Base-by-base conservation (phyloP, 2,329 filamentous ascomycete species). In the Aspergillus fumigatus region DNA sequence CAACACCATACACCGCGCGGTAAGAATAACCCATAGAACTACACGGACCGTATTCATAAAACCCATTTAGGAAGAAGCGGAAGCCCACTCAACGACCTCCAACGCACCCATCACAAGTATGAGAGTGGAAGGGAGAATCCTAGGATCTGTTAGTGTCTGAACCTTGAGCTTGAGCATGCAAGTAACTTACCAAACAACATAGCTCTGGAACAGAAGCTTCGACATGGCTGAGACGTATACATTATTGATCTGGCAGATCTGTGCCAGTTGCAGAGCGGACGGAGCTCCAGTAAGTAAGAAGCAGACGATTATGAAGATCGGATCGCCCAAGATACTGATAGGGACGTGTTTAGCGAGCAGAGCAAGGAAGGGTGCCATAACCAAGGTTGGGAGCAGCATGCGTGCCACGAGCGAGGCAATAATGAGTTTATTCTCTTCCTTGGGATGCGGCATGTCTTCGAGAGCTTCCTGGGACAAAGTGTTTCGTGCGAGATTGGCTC, bases 181-280 rank as follows among this genome's bases (percentile, higher is more conserved):
- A 52, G 2, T 45, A 1, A 80, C 86, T 76, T 79, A 90, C 90
- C 92, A 96, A 61, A 97, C 87, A 58, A 99, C 91, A 70, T 96
- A 96, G 77, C 93, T 97, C 79, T 97, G 93, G 79, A 97, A 96
- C 51, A 97, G 77, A 55, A 99, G 82, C 72, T 86, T 89, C 60
- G 90, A 89, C 92, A 99, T 97, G 50, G 94, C 91, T 19, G 88
- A 86, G 80, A 97, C 93, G 73, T 91, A 99, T 9, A 99, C 94
- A 61, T 88, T 88, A 75, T 99, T 99, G 77, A 97, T 89, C 81
- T 97, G 94, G 77, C 94, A 99, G 59, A 99, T 99, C 77, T 99
- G 94, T 6, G 94, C 93, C 69, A 99, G 79, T 76, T 99, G 94
- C 62, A 99, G 80, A 26, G 94, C 94, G 61, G 89, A 95, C 5